phyloP scores from a whole-genome alignment of 208 protist genomes.

The Trypanosoma lewisi region DNA sequence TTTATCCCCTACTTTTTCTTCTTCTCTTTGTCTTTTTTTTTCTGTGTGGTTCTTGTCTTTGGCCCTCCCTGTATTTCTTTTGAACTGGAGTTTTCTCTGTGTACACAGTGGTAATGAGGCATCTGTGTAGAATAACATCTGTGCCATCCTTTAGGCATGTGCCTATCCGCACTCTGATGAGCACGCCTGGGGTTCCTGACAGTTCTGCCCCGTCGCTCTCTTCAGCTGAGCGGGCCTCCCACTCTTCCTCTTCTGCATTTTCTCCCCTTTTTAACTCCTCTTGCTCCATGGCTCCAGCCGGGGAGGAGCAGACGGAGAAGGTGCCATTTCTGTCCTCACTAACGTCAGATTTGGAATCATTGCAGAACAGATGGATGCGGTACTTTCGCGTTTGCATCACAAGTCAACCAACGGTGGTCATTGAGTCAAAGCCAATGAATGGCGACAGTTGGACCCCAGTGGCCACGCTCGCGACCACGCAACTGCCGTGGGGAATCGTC shows the following conservation, averaged over 20 bases:
- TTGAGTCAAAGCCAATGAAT: slow-evolving; percentile 7
- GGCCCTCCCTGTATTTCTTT: background rate
- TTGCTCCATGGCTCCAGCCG: background rate
- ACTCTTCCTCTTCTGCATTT: background rate
- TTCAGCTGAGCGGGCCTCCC: background rate
- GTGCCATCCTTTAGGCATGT: background rate
- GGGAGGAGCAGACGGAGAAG: background rate
- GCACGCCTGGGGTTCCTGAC: background rate
- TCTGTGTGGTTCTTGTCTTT: too few species aligned
- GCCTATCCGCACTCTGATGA: background rate
- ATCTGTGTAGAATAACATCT: background rate
- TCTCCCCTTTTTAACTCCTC: too few species aligned
- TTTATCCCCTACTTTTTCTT: background rate
- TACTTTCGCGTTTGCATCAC: slow-evolving; percentile 26
- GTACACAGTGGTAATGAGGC: slow-evolving; percentile 9
- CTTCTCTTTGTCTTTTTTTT: background rate
- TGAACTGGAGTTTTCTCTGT: background rate
- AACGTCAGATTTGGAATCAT: slow-evolving; percentile 13
- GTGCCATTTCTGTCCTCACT: slow-evolving; percentile 5
- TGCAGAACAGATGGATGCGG: slow-evolving; percentile 24
- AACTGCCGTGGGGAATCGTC: slow-evolving; percentile 5
- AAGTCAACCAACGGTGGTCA: slow-evolving; percentile 9
- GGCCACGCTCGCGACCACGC: slow-evolving; percentile 2
- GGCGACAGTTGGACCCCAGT: slow-evolving; percentile 14
- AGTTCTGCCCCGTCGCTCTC: background rate